phyloP scores from a whole-genome alignment of 352 stramenopile species.

The Globisporangium acanthophoron region DNA sequence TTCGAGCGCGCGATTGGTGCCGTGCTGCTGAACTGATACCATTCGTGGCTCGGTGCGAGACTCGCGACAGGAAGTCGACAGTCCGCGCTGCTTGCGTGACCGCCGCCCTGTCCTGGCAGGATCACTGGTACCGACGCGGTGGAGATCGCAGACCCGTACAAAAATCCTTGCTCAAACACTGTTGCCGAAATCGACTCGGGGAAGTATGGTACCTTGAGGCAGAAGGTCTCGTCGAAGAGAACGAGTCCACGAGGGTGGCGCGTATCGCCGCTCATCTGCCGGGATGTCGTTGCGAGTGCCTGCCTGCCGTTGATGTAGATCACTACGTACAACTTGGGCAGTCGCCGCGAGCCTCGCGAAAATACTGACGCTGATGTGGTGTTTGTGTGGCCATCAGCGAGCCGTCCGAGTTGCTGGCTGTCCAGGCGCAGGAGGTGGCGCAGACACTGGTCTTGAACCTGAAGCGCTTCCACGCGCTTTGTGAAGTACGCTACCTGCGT shows the following conservation, averaged over 20 bases:
- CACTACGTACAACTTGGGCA: conserved; percentile 26
- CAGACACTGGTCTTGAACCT: conserved; percentile 30
- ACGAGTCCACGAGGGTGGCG: conserved; percentile 21
- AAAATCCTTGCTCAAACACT: conserved; percentile 40
- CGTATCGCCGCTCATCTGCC: not conserved
- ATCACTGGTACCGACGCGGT: conserved; percentile 43
- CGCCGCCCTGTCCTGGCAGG: conserved; percentile 30
- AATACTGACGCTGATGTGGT: not conserved
- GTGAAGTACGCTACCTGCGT: conserved; percentile 13
- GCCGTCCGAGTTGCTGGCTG: not conserved
- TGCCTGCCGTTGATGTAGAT: conserved; percentile 39
- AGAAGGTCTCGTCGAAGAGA: conserved; percentile 39
- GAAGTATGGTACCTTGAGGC: conserved; percentile 42
- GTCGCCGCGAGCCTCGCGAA: not conserved
- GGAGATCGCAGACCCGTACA: conserved; percentile 35
- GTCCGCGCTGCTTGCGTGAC: not conserved
- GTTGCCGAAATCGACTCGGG: conserved; percentile 37
- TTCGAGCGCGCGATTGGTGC: conserved; percentile 24
- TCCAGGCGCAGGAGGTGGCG: conserved; percentile 20
- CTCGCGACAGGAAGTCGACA: conserved; percentile 29
- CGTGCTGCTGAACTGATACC: conserved; percentile 73
- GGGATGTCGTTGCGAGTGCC: conserved; percentile 24
- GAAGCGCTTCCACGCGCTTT: conserved; percentile 24
- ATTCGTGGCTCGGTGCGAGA: conserved; percentile 45
- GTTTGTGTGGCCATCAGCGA: not conserved